Percentiles rank a stretch among this genome's conserved stretches.
Conservation (phyloP, 108 stramenopile genomes). For the Craspedostauros australis region DNA sequence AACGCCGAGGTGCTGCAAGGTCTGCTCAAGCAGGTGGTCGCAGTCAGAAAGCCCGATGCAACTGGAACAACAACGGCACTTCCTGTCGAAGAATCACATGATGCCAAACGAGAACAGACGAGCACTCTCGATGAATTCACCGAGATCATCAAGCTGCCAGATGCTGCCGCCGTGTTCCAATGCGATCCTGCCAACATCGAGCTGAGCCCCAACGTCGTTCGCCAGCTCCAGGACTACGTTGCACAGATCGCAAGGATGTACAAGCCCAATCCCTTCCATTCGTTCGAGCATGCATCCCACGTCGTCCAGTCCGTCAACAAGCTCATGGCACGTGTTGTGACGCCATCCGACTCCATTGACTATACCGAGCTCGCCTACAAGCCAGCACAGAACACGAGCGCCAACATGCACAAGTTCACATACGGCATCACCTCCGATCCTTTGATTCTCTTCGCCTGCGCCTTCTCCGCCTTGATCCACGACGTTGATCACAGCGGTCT, state of each 20-base stretch:
- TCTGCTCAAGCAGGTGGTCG: slow-evolving; percentile 13
- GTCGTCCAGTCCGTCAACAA: slow-evolving; percentile 36
- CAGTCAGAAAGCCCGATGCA: no score
- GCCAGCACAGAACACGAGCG: background rate
- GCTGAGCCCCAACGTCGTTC: background rate
- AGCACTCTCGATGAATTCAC: background rate
- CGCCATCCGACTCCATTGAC: slow-evolving; percentile 6
- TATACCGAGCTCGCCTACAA: background rate
- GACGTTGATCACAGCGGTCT: slow-evolving; percentile 51
- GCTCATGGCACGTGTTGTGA: slow-evolving; percentile 15
- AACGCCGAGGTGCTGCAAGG: slow-evolving; percentile 14
- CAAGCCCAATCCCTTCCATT: slow-evolving; percentile 27
- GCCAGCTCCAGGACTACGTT: background rate
- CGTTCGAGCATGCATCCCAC: slow-evolving; percentile 31
- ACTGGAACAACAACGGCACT: background rate
- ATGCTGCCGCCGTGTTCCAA: background rate
- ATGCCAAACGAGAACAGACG: background rate
- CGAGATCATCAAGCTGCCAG: slow-evolving; percentile 2
- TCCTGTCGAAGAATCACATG: background rate
- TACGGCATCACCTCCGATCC: slow-evolving; percentile 24
- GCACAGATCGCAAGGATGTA: slow-evolving; percentile 1
- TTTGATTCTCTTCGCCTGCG: slow-evolving; percentile 35
- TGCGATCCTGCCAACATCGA: background rate
- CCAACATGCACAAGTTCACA: slow-evolving; percentile 3
- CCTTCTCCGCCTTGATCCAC: slow-evolving; percentile 42